phyloP scores from a whole-genome alignment of 2,329 filamentous ascomycete genomes.

The Phialophora macrospora region DNA sequence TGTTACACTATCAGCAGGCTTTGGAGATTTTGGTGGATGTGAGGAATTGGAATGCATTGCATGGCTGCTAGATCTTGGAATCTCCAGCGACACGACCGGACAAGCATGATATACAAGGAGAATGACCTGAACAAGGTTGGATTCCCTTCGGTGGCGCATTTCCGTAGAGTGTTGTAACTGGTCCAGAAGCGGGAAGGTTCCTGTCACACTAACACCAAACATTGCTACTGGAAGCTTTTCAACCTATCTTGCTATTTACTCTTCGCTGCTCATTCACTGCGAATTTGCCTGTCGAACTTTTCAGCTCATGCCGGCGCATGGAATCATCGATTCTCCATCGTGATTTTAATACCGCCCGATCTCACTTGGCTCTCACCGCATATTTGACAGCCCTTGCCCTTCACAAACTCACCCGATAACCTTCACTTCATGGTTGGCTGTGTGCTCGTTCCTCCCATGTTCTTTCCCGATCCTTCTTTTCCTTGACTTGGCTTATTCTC shows the following conservation, averaged over 20 bases:
- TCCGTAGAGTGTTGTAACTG: not conserved
- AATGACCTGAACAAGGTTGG: not conserved
- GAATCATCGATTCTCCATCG: not conserved
- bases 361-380: not conserved
- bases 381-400: not conserved
- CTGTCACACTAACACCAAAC: not conserved
- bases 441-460: not conserved
- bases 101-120: not conserved
- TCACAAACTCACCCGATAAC: not conserved
- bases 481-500: not conserved
- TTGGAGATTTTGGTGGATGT: conserved; percentile 2
- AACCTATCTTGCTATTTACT: not conserved
- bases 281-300: not conserved
- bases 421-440: not conserved
- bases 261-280: not conserved
- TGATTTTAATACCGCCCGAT: not conserved
- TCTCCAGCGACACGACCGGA: not conserved
- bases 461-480: not conserved
- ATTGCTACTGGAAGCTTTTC: conserved; percentile 1
- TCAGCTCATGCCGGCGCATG: not conserved
- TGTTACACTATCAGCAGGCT: conserved; percentile 3
- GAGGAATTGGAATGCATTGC: conserved; percentile 7
- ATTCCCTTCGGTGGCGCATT: not conserved
- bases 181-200: not conserved
- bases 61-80: not conserved